phyloP scores from a whole-genome alignment of 148 eudicot genomes.

The Cornus florida region DNA sequence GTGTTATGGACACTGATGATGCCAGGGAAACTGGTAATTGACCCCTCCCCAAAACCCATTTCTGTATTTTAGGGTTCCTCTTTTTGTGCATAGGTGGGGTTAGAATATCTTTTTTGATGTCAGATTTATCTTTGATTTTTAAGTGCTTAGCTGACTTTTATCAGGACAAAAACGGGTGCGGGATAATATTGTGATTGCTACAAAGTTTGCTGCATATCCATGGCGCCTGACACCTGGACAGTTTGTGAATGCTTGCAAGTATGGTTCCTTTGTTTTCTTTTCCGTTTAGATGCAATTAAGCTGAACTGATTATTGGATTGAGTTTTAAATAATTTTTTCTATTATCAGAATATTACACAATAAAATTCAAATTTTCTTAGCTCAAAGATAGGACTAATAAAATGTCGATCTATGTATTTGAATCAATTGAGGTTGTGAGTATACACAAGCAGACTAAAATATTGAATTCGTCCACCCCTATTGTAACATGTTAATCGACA shows the following conservation, averaged over 20 bases:
- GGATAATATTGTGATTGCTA: constrained; percentile 73
- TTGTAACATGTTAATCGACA: neutral
- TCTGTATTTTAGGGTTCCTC: neutral
- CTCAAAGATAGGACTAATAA: neutral
- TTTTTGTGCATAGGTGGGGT: neutral
- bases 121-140: neutral
- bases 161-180: constrained; percentile 53
- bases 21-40: neutral
- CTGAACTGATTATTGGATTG: neutral
- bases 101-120: neutral
- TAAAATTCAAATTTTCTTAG: too few relatives aligned
- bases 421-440: neutral
- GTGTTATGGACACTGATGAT: neutral
- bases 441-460: neutral
- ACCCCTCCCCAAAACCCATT: neutral
- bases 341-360: neutral
- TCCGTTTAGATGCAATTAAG: neutral
- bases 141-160: constrained; percentile 15
- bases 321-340: neutral
- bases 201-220: constrained; percentile 98
- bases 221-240: constrained; percentile 98
- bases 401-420: neutral
- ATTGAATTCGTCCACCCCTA: neutral
- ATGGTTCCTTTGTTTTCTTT: constrained; percentile 16
- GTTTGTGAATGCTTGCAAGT: constrained; percentile 94